A percentile compares a stretch with the other conserved stretches of the same genome.
These are phyloP conservation scores for Backusella luteola DNA, from an alignment of 192 early-diverging fungal genomes.

Conservation along the genomic window DNA sequence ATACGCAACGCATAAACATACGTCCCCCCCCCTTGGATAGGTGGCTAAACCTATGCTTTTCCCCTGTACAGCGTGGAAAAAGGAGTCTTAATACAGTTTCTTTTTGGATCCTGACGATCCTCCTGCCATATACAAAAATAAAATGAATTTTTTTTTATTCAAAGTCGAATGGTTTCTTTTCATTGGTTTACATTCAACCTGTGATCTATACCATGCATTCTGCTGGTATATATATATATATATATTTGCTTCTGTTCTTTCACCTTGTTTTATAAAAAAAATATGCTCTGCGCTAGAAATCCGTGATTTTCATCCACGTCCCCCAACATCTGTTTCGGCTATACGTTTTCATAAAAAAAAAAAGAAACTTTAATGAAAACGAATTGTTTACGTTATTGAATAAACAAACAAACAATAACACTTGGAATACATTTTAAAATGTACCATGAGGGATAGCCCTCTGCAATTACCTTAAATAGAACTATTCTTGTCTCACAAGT, in stretches of 20 bases:
- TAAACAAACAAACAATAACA: not conserved
- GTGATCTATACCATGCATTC: not conserved
- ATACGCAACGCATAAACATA: not conserved
- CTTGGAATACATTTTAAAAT: not conserved
- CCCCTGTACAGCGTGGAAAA: not conserved
- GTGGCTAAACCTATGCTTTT: not conserved
- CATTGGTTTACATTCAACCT: not conserved
- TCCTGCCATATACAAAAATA: not conserved
- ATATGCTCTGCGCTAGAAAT: too few relatives aligned
- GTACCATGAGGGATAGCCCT: not conserved
- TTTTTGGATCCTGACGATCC: not conserved
- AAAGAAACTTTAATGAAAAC: not conserved
- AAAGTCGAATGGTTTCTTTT: not conserved
- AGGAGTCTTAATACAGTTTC: not conserved
- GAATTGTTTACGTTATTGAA: not conserved
- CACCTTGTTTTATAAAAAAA: too few relatives aligned
- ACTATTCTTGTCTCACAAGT: too few relatives aligned
- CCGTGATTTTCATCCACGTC: too few relatives aligned
- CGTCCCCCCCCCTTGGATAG: not conserved
- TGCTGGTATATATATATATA: not conserved
- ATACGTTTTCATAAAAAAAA: too few relatives aligned
- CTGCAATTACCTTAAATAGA: not conserved
- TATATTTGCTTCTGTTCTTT: not conserved
- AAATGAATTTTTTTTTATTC: not conserved
- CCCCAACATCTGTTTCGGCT: too few relatives aligned